Percentiles rank a stretch among this genome's conserved stretches.
These are phyloP conservation scores for Cymbidium sinense DNA, from an alignment of 106 monocot genomes.

Conservation along the genomic window DNA sequence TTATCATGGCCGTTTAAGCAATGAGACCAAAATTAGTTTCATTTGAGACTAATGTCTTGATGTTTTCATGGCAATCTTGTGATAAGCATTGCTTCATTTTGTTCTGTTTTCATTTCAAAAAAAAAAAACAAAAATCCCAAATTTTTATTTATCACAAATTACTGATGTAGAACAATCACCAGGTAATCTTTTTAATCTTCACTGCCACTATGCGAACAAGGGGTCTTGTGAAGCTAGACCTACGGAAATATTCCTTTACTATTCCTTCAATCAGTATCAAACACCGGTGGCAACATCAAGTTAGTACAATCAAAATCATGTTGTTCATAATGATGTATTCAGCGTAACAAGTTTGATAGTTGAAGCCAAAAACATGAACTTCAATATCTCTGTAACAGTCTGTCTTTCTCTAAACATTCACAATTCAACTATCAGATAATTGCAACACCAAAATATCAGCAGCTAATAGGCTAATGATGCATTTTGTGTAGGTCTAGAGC, in stretches of 20 bases:
- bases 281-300: background rate
- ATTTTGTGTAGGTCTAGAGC: background rate
- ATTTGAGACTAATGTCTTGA: slow-evolving; percentile 1
- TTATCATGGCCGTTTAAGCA: background rate
- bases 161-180: background rate
- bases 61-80: background rate
- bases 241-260: background rate
- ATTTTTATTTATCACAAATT: background rate
- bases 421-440: too few relatives aligned
- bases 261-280: slow-evolving; percentile 1
- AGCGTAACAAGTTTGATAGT: background rate
- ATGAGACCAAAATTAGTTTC: background rate
- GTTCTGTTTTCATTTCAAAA: background rate
- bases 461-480: background rate
- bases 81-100: background rate
- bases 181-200: background rate
- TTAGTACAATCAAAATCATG: too few relatives aligned
- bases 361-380: background rate
- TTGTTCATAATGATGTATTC: background rate
- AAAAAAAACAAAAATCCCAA: background rate
- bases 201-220: background rate
- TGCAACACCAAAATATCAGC: background rate
- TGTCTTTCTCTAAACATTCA: background rate
- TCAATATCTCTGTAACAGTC: background rate
- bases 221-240: background rate